A percentile compares a stretch with the other conserved stretches of the same genome.
phyloP scores from a whole-genome alignment of 139 green algal genomes.

The Coelastrella sp. region DNA sequence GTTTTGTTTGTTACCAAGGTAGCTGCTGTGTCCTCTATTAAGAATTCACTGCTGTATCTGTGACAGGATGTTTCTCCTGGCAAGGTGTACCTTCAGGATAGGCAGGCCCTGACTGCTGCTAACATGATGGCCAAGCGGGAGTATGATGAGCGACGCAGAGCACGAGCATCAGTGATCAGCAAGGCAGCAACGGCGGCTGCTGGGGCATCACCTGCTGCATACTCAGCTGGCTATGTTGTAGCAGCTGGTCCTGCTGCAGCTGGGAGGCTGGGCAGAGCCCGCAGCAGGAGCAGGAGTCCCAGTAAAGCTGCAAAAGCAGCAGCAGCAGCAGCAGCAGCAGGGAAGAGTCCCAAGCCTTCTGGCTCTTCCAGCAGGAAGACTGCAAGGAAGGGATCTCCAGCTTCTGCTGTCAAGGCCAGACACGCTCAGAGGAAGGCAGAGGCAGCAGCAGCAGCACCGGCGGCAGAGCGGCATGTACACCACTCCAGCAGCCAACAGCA shows the following conservation, averaged over 20 bases:
- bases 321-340: neutral
- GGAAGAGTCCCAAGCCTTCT: neutral
- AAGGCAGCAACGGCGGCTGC: neutral
- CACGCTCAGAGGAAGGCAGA: neutral
- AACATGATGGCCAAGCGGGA: slow-evolving; percentile 17
- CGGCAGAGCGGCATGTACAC: neutral
- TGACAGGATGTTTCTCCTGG: slow-evolving; percentile 30
- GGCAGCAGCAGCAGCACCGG: neutral
- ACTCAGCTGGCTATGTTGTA: neutral
- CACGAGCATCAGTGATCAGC: neutral
- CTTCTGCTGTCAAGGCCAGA: neutral
- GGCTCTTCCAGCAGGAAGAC: neutral
- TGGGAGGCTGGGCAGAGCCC: too few relatives aligned
- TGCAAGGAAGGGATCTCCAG: neutral
- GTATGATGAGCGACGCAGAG: slow-evolving; percentile 3
- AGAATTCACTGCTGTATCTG: neutral
- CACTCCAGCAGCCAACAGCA: slow-evolving; percentile 2
- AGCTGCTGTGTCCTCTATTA: too few relatives aligned
- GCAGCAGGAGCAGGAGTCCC: neutral
- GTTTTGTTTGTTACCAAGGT: neutral
- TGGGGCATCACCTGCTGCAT: neutral
- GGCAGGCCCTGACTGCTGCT: slow-evolving; percentile 6
- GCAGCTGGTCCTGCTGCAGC: neutral
- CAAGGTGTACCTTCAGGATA: slow-evolving; percentile 22
- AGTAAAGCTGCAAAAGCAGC: neutral